Conservation (phyloP, 768 basidiomycete genomes). For the Fomitopsis pulvina region DNA sequence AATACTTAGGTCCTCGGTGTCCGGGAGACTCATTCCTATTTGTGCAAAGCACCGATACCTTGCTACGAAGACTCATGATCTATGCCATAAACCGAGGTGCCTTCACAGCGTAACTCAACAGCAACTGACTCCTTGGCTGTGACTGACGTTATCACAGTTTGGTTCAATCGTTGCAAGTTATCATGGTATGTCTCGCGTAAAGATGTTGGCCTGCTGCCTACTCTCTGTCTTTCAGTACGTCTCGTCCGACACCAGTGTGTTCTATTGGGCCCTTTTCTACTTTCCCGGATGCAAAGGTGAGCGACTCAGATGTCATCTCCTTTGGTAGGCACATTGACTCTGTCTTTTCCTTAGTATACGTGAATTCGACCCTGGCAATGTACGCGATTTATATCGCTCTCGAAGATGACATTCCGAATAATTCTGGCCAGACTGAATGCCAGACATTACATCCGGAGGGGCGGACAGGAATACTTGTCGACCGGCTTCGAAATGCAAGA, state of each 20-base stretch:
- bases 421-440: background rate
- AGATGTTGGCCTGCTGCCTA: background rate
- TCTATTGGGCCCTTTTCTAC: background rate
- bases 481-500: background rate
- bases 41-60: background rate
- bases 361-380: background rate
- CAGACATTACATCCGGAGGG: background rate
- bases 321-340: no score
- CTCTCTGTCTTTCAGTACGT: background rate
- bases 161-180: background rate
- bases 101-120: background rate
- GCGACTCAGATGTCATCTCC: no score
- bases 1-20: no score
- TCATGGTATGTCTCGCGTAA: background rate
- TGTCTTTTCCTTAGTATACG: background rate
- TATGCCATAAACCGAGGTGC: background rate
- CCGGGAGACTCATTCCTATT: no score
- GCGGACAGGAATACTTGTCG: background rate
- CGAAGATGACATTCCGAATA: background rate
- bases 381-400: background rate
- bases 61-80: background rate
- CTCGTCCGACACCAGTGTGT: background rate
- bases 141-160: background rate
- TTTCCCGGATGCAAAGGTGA: background rate
- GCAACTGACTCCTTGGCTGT: background rate